Evolutionary conservation across 2,329 filamentous ascomycete genomes (phyloP), one percentile per base, ranked within the genome.

Genomic region (Penicillium paneum): DNA sequence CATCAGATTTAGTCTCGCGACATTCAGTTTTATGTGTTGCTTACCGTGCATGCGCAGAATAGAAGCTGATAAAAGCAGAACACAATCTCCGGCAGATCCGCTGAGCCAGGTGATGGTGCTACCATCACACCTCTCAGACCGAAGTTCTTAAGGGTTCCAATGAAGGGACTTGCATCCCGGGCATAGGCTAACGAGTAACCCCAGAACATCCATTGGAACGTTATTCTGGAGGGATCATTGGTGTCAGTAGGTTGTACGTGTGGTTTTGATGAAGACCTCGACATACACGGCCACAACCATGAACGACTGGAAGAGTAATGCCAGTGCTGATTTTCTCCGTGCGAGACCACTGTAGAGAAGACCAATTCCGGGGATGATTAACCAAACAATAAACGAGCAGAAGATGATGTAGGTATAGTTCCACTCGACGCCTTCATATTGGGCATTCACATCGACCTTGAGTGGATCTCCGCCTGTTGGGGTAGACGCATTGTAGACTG

Each of bases 321-420:
- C 74, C 28, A 87, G 74, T 6, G 83, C 81, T 13, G 82, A 85
- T 71, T 87, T 87, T 59, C 83, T 76, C 32, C 83, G 78, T 5
- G 83, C 79, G 28, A 88, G 78, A 50, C 85, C 85, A 53, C 83
- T 81, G 70, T 88, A 87, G 1, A 88, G 73, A 8, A 88, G 76
- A 44, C 84, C 84, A 60, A 88, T 84, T 19, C 84, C 85, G 0
- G 85, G 85, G 53, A 87, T 84, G 66, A 88, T 88, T 47, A 87
- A 70, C 79, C 82, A 87, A 50, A 87, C 84, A 50, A 87, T 76
- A 68, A 81, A 84, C 13, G 74, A 76, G 67, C 83, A 85, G 61
- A 84, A 75, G 8, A 69, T 58, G 51, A 83, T 76, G 64, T 85
- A 87, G 36, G 78, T 78, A 67, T 86, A 85, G 64, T 87, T 79